phyloP scores from a whole-genome alignment of 768 basidiomycete species.

The Hirschioporus abietinus region DNA sequence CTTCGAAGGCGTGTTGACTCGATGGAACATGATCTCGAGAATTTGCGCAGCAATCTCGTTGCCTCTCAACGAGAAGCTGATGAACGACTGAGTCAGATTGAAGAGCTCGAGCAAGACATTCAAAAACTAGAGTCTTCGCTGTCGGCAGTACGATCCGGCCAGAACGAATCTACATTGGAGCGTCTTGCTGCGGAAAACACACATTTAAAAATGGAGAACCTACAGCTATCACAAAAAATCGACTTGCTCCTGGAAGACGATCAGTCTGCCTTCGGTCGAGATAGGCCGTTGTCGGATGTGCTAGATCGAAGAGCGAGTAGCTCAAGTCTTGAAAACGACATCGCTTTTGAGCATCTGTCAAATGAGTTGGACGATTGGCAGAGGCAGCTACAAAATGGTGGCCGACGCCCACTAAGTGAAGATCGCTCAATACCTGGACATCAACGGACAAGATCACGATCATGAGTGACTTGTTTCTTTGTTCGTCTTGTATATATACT shows the following conservation, averaged over 20 bases:
- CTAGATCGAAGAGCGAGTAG: slow-evolving; percentile 59
- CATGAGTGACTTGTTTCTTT: slow-evolving; percentile 27
- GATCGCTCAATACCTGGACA: slow-evolving; percentile 36
- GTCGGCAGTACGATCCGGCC: slow-evolving; percentile 66
- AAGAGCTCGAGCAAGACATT: slow-evolving; percentile 78
- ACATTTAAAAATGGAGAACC: slow-evolving; percentile 76
- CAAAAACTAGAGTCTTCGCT: slow-evolving; percentile 71
- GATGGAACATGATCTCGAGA: slow-evolving; percentile 71
- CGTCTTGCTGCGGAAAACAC: slow-evolving; percentile 80
- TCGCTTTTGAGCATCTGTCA: slow-evolving; percentile 72
- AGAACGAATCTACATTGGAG: slow-evolving; percentile 73
- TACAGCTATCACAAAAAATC: slow-evolving; percentile 88
- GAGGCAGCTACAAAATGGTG: slow-evolving; percentile 71
- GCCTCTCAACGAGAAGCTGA: slow-evolving; percentile 75
- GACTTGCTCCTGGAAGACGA: slow-evolving; percentile 84
- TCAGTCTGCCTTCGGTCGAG: slow-evolving; percentile 62
- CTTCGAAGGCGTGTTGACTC: slow-evolving; percentile 65
- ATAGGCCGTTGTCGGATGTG: slow-evolving; percentile 55
- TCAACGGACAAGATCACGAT: slow-evolving; percentile 56
- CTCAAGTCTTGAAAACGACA: slow-evolving; percentile 77
- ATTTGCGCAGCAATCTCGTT: slow-evolving; percentile 63
- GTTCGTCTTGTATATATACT: slow-evolving; percentile 23
- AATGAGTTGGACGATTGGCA: slow-evolving; percentile 86
- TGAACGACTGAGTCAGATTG: slow-evolving; percentile 66
- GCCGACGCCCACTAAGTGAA: slow-evolving; percentile 65